Base-by-base conservation (phyloP, 768 basidiomycete species). In the Megacollybia marginata region DNA sequence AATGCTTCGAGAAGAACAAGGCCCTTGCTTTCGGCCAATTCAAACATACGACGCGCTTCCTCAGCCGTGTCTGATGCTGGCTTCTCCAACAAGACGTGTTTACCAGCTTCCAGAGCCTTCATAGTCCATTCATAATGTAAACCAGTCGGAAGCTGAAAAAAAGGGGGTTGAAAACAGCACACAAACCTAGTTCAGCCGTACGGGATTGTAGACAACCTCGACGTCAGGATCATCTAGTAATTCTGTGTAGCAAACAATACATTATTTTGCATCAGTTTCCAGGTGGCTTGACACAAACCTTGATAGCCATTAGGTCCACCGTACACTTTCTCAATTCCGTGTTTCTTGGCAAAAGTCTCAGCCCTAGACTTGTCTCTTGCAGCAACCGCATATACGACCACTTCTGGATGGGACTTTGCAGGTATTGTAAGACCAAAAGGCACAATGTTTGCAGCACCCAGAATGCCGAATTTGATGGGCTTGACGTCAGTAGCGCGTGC, bases 51-150 rank as follows among this genome's bases (percentile, higher is more conserved):
- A 4, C 67, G 64, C 5, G 74, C 70, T 62, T 83, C 79, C 23
- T 71, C 75, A 2, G 77, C 74, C 0, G 73, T 76, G 48, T 75
- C 57, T 15, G 71, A 63, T 40, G 65, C 71, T 42, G 80, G 82
- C 55, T 83, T 84, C 55, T 85, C 83, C 16, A 82, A 64, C 9
- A 83, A 65, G 20, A 84, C 81, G 52, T 83, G 81, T 57, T 85
- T 83, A 5, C 83, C 81, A 1, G 75, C 74, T 10, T 61, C 60
- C 8, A 85, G 72, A 8, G 80, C 77, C 54, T 78, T 81, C 72
- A 78, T 79, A 0, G 81, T 80, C 81, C 80, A 85, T 56, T 84
- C 80, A 48, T 73, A 80, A 54, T 85, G 80, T 32, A 84, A 64
- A 12, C 71, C 74, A 48, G 81, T 82, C 0, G 82, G 82, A 9